Conservation (phyloP, 2,329 filamentous ascomycete genomes). For the Colletotrichum brevisporum region DNA sequence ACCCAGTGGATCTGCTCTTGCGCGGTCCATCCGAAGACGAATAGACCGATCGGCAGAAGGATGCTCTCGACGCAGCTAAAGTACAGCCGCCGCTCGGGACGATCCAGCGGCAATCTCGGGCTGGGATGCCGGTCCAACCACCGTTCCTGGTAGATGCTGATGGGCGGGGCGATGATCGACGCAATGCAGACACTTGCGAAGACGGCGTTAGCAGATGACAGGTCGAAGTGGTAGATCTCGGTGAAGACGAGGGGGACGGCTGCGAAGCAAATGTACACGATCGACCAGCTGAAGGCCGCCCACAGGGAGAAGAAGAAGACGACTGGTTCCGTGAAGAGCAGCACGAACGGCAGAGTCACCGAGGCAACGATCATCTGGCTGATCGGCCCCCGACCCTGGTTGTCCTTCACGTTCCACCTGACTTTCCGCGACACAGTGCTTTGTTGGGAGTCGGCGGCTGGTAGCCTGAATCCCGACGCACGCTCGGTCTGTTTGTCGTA, state of each 20-base stretch:
- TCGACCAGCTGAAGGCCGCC: conserved; percentile 64
- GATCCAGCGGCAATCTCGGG: conserved; percentile 59
- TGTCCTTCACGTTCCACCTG: conserved; percentile 83
- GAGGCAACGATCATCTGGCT: conserved; percentile 80
- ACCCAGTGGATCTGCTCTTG: conserved; percentile 65
- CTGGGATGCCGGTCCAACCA: conserved; percentile 3
- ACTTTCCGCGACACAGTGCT: conserved; percentile 61
- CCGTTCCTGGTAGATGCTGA: conserved; percentile 80
- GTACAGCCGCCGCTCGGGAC: conserved; percentile 85
- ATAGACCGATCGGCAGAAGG: conserved; percentile 70
- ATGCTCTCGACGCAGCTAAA: conserved; percentile 64
- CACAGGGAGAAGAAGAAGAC: conserved; percentile 69
- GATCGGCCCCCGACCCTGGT: conserved; percentile 80
- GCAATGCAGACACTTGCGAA: conserved; percentile 6
- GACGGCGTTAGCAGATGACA: conserved; percentile 52
- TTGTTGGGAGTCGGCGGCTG: background rate
- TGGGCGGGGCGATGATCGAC: conserved; percentile 70
- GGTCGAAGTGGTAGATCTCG: conserved; percentile 61
- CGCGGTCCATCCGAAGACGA: conserved; percentile 72
- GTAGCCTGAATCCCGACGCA: conserved; percentile 9
- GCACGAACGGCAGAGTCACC: conserved; percentile 81
- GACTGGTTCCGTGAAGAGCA: conserved; percentile 75
- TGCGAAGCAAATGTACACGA: conserved; percentile 66
- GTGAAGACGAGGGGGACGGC: conserved; percentile 64
- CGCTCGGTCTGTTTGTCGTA: conserved; percentile 78